phyloP scores from a whole-genome alignment of 1,139 yeast genomes.

The Debaryomyces subglobosus region DNA sequence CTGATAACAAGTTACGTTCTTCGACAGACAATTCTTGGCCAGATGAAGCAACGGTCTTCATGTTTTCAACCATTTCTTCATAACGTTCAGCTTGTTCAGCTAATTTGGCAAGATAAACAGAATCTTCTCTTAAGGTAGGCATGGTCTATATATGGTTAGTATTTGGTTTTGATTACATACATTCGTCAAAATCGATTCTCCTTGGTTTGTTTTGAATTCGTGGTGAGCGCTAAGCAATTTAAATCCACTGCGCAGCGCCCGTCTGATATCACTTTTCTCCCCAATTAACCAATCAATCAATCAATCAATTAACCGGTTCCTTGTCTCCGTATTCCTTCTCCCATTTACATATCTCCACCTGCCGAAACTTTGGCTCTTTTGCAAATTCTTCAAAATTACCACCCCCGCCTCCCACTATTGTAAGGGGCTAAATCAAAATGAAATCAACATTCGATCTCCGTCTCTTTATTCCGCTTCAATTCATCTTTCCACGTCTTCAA shows the following conservation, averaged over 20 bases:
- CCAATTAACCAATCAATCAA: slow-evolving; percentile 5
- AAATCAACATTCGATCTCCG: not conserved
- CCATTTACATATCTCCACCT: not conserved
- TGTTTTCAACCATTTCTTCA: slow-evolving; percentile 98
- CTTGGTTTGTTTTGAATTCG: slow-evolving; percentile 6
- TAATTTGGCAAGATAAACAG: slow-evolving; percentile 96
- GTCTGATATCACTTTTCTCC: not conserved
- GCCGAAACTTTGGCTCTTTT: not conserved
- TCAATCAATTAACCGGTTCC: not conserved
- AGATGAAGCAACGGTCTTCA: slow-evolving; percentile 96
- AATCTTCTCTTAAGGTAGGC: slow-evolving; percentile 95
- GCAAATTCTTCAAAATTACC: not conserved
- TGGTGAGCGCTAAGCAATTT: slow-evolving; percentile 8
- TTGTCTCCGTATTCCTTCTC: not conserved
- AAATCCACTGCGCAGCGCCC: slow-evolving; percentile 1
- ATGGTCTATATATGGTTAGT: slow-evolving; percentile 30
- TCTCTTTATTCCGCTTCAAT: not conserved
- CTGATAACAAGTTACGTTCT: slow-evolving; percentile 95
- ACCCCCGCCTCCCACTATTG: slow-evolving; percentile 1
- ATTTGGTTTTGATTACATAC: not conserved
- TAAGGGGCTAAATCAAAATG: slow-evolving; percentile 7
- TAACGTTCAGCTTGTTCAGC: slow-evolving; percentile 99
- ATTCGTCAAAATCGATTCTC: not conserved
- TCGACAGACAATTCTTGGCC: slow-evolving; percentile 96
- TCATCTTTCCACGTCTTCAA: slow-evolving; percentile 2